phyloP scores from a whole-genome alignment of 2,329 filamentous ascomycete genomes.

The Epichloe gansuensis region DNA sequence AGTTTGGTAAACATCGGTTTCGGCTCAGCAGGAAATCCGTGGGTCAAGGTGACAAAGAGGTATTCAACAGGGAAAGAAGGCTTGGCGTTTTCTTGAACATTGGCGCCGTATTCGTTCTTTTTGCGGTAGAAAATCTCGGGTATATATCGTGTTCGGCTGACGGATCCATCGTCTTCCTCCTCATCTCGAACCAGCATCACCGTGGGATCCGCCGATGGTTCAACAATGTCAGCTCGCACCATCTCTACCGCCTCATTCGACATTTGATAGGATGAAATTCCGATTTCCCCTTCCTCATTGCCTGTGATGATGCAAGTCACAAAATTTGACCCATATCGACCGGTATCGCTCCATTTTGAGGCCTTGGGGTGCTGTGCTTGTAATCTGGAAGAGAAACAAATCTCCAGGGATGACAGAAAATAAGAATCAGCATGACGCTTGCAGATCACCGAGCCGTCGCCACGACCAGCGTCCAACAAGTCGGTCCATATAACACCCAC shows the following conservation, averaged over 20 bases:
- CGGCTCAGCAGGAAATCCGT: constrained; percentile 78
- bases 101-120: constrained; percentile 92
- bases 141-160: constrained; percentile 69
- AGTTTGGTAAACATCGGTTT: constrained; percentile 62
- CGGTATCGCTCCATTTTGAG: constrained; percentile 94
- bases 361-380: constrained; percentile 81
- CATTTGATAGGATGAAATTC: constrained; percentile 84
- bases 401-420: constrained; percentile 83
- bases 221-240: constrained; percentile 87
- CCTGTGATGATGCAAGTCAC: constrained; percentile 95
- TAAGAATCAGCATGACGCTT: constrained; percentile 94
- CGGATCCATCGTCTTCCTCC: constrained; percentile 63
- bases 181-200: constrained; percentile 93
- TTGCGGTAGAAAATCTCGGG: constrained; percentile 93
- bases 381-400: constrained; percentile 74
- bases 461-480: constrained; percentile 65
- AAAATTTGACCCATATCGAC: constrained; percentile 88
- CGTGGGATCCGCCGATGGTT: constrained; percentile 83
- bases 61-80: constrained; percentile 95
- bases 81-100: constrained; percentile 94
- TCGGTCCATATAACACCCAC: constrained; percentile 95
- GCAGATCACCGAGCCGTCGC: constrained; percentile 80
- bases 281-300: constrained; percentile 77
- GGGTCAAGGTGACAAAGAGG: constrained; percentile 85
- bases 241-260: constrained; percentile 95